These are phyloP conservation scores for Cyathus striatus DNA, from an alignment of 768 basidiomycete genomes.

Conservation along the genomic window DNA sequence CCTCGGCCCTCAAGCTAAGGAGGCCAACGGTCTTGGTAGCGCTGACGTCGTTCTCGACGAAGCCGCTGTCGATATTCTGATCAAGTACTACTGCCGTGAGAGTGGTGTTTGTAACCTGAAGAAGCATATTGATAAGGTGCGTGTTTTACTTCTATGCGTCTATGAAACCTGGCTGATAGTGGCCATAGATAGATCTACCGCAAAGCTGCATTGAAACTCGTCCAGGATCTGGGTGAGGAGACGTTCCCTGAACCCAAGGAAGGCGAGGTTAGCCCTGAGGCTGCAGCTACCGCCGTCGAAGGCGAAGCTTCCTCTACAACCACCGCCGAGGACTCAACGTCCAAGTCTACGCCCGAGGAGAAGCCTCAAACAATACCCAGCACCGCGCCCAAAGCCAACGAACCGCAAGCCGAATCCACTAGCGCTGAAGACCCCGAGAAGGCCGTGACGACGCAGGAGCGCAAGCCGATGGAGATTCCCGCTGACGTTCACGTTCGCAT, in stretches of 20 bases:
- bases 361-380: constrained; percentile 36
- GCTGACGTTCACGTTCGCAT: constrained; percentile 74
- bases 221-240: constrained; percentile 85
- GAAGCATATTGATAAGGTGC: constrained; percentile 99
- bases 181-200: constrained; percentile 83
- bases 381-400: constrained; percentile 40
- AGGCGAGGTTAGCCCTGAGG: constrained; percentile 10
- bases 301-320: constrained; percentile 4
- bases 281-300: constrained; percentile 8
- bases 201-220: constrained; percentile 90
- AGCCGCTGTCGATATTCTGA: constrained; percentile 77
- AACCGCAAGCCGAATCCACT: constrained; percentile 9
- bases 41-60: constrained; percentile 80
- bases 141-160: constrained; percentile 4
- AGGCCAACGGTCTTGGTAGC: constrained; percentile 78
- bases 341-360: background rate
- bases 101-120: constrained; percentile 95
- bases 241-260: constrained; percentile 65
- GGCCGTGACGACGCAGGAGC: constrained; percentile 69
- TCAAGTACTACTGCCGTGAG: constrained; percentile 96
- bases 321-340: too few relatives aligned
- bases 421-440: constrained; percentile 19
- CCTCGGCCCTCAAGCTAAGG: constrained; percentile 90
- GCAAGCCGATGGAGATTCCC: constrained; percentile 80
- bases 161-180: background rate